A percentile compares a stretch with the other conserved stretches of the same genome.
Conservation (phyloP, 164 flowering plant genomes). For the Cinnamomum micranthum region DNA sequence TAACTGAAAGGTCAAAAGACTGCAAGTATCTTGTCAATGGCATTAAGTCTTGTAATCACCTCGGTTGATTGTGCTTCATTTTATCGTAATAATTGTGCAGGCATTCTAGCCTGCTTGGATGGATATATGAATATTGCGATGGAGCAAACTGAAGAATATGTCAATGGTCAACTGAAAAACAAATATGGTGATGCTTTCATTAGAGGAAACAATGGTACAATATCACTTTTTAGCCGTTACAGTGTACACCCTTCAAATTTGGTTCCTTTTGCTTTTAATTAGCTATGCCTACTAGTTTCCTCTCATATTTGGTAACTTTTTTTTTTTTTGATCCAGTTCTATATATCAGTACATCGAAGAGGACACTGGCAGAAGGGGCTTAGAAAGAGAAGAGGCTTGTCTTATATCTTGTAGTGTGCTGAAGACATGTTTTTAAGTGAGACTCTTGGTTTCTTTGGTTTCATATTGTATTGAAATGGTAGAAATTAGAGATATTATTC, state of each 20-base stretch:
- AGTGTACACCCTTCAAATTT: neutral
- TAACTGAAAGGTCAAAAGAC: neutral
- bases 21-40: neutral
- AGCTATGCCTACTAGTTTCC: too few species aligned
- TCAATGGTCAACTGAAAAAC: slow-evolving; percentile 94
- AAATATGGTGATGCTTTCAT: slow-evolving; percentile 99
- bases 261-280: neutral
- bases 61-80: too few species aligned
- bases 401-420: neutral
- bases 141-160: slow-evolving; percentile 99
- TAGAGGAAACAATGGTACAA: slow-evolving; percentile 90
- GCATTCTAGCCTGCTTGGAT: slow-evolving; percentile 91
- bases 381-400: slow-evolving; percentile 16
- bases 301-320: neutral
- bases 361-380: slow-evolving; percentile 78
- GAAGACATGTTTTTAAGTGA: neutral
- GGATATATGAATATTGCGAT: slow-evolving; percentile 99
- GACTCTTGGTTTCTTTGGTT: too few species aligned
- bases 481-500: too few species aligned
- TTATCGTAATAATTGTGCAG: slow-evolving; percentile 32
- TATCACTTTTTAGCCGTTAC: neutral
- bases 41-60: neutral
- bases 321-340: slow-evolving; percentile 51
- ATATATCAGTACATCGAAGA: slow-evolving; percentile 89
- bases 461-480: too few species aligned